Evolutionary conservation across 495 filamentous ascomycete species (phyloP).

Genomic region (Penicillium chermesinum): DNA sequence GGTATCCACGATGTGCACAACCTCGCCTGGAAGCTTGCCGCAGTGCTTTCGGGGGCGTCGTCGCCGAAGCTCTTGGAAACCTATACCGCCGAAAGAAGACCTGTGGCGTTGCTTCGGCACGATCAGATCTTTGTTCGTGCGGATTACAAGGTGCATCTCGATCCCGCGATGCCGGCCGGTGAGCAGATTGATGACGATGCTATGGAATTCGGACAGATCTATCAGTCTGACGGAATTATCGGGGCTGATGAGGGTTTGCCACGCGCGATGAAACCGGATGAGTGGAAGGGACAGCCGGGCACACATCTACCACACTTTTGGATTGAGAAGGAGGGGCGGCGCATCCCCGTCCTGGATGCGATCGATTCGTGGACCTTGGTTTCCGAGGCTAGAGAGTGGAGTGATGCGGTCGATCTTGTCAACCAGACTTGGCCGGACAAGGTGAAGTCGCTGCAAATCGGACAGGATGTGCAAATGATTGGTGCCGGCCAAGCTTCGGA

Average conservation of each 20-base stretch:
- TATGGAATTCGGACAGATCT: constrained; percentile 25
- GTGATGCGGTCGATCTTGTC: constrained; percentile 2
- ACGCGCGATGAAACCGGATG: constrained; percentile 20
- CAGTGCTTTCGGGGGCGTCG: constrained; percentile 39
- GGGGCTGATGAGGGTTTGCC: constrained; percentile 11
- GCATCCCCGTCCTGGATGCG: constrained; percentile 15
- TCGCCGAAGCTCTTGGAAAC: constrained; percentile 38
- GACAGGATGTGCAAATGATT: constrained; percentile 6
- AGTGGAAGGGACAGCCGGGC: constrained; percentile 26
- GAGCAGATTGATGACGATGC: constrained; percentile 23
- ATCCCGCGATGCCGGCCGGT: constrained; percentile 4
- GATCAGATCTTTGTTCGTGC: constrained; percentile 27
- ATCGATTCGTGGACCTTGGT: constrained; percentile 20
- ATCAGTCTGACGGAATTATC: constrained; percentile 13
- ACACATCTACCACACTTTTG: constrained; percentile 26
- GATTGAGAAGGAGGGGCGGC: constrained; percentile 10
- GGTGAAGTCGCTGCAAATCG: constrained; percentile 10
- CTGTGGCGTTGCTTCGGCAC: constrained; percentile 33
- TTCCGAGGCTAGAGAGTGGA: constrained; percentile 10
- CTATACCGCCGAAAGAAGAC: constrained; percentile 47
- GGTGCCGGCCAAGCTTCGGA: constrained; percentile 6
- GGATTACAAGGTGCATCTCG: constrained; percentile 22
- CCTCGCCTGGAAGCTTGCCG: constrained; percentile 45
- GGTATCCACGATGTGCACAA: constrained; percentile 45
- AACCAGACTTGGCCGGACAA: constrained; percentile 1